phyloP scores from a whole-genome alignment of 1,284 basidiomycete species.

The Bothia castanella region DNA sequence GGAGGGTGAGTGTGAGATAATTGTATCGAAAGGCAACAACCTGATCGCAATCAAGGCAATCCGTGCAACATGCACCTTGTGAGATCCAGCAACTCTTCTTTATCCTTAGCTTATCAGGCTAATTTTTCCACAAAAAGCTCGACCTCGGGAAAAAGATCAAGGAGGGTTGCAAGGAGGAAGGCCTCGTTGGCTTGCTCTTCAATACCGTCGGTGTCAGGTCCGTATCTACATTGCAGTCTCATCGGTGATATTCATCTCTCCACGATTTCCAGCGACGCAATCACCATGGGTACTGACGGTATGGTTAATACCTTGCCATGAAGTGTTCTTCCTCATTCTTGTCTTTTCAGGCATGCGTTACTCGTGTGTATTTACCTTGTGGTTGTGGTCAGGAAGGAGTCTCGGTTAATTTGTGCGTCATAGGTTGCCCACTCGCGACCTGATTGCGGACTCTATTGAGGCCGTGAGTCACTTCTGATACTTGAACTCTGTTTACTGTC shows the following conservation, averaged over 20 bases:
- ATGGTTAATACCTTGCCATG: slow-evolving; percentile 22
- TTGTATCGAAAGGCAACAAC: background rate
- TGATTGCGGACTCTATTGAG: slow-evolving; percentile 91
- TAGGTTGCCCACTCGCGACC: slow-evolving; percentile 82
- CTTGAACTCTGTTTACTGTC: background rate
- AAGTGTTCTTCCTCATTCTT: slow-evolving; percentile 2
- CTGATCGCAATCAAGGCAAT: slow-evolving; percentile 50
- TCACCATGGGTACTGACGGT: slow-evolving; percentile 83
- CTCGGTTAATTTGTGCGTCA: slow-evolving; percentile 9
- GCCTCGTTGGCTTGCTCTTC: slow-evolving; percentile 72
- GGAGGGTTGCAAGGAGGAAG: slow-evolving; percentile 72
- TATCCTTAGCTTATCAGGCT: background rate
- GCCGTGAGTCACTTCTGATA: slow-evolving; percentile 46
- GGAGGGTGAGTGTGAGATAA: slow-evolving; percentile 56
- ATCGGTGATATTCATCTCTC: background rate
- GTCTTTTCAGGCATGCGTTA: slow-evolving; percentile 66
- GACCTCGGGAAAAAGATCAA: slow-evolving; percentile 73
- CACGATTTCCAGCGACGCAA: slow-evolving; percentile 56
- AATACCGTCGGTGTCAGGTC: slow-evolving; percentile 80
- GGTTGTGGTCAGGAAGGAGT: background rate
- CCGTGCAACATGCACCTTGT: slow-evolving; percentile 80
- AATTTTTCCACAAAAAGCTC: slow-evolving; percentile 45
- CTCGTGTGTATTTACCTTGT: slow-evolving; percentile 48
- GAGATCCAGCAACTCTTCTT: slow-evolving; percentile 19
- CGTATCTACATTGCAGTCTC: slow-evolving; percentile 2